Conservation (phyloP, 306 rosid species). For the Nissolia schottii region DNA sequence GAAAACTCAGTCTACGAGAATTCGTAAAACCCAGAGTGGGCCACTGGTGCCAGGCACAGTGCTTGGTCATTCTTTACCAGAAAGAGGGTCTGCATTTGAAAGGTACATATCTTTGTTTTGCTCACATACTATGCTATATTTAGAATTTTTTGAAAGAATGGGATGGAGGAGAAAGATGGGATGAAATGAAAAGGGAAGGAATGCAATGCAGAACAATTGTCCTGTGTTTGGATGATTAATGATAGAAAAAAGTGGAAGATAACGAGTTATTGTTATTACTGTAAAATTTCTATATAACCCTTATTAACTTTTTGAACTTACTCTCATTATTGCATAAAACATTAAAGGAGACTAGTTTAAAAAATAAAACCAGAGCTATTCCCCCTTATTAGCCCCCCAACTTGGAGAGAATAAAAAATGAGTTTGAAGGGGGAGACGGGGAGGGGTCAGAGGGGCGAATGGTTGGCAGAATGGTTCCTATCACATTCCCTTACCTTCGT, state of each 20-base stretch:
- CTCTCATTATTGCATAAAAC: neutral
- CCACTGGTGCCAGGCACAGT: slow-evolving; percentile 71
- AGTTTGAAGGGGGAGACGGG: neutral
- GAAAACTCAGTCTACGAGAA: slow-evolving; percentile 48
- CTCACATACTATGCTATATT: neutral
- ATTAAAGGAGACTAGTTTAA: neutral
- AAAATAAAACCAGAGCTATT: neutral
- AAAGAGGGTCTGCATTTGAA: slow-evolving; percentile 53
- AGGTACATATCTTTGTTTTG: slow-evolving; percentile 24
- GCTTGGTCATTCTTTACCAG: slow-evolving; percentile 64
- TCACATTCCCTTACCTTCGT: neutral
- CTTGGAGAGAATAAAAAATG: neutral
- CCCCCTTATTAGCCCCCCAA: neutral
- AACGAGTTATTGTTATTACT: neutral
- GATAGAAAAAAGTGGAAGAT: neutral
- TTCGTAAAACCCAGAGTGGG: slow-evolving; percentile 82
- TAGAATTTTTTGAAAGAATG: neutral
- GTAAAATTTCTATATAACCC: neutral
- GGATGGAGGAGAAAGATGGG: neutral
- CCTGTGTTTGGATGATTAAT: neutral
- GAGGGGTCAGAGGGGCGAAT: too few species aligned
- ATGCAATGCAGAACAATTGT: neutral
- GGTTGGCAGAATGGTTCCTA: neutral
- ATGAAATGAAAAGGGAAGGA: slow-evolving; percentile 2
- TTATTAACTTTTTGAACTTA: neutral